Percentiles rank a stretch among this genome's conserved stretches.
Conservation (phyloP, 1,284 basidiomycete genomes). For the Meira nashicola region DNA sequence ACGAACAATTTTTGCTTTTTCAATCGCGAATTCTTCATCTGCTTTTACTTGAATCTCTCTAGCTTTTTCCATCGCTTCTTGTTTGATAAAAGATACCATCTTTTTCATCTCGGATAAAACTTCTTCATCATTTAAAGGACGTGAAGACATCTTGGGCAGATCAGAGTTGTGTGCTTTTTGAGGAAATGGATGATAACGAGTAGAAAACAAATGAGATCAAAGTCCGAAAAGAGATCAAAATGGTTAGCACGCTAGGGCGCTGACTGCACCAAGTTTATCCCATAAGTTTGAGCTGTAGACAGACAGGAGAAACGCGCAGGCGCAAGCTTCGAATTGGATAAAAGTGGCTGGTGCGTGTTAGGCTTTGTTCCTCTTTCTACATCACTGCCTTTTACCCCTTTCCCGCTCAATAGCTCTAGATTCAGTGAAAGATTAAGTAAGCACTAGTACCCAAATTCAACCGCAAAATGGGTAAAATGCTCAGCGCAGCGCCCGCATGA, state of each 20-base stretch:
- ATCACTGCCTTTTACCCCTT: no score
- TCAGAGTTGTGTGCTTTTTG: background rate
- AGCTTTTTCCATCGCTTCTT: constrained; percentile 52
- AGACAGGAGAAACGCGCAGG: background rate
- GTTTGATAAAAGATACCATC: constrained; percentile 65
- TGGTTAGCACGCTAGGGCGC: background rate
- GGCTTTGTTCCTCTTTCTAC: no score
- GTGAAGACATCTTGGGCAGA: constrained; percentile 43
- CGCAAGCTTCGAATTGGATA: no score
- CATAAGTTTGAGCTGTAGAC: no score
- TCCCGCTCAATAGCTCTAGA: no score
- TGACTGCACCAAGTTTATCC: no score
- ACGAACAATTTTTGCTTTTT: constrained; percentile 47
- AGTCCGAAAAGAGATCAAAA: background rate
- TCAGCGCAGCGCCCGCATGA: no score
- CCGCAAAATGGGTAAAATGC: no score
- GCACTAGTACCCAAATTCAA: no score
- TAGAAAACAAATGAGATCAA: no score
- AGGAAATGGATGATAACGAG: background rate
- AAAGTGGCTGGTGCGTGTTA: no score
- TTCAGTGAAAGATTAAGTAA: no score
- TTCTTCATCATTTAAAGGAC: constrained; percentile 87
- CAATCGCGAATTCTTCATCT: constrained; percentile 52
- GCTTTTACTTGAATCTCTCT: constrained; percentile 53
- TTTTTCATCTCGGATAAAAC: constrained; percentile 97